Base-by-base conservation (phyloP, 2,329 filamentous ascomycete species). In the Ceratocystis colombiana region DNA sequence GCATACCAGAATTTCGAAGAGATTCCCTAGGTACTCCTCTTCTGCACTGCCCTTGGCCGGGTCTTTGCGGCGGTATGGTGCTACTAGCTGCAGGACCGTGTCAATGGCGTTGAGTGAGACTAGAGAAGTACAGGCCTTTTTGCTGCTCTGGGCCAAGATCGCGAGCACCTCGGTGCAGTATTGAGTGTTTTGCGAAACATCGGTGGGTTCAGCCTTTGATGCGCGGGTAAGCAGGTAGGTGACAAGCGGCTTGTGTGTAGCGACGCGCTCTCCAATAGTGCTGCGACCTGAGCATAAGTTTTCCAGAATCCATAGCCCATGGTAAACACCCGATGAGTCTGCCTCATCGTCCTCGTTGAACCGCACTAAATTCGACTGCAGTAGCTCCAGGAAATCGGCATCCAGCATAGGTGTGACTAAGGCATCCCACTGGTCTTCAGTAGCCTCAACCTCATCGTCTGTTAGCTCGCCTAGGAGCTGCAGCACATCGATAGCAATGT, bases 11-110 rank as follows among this genome's bases (percentile, higher is more conserved):
- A 87, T 84, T 72, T 96, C 92, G 74, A 99, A 99, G 0, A 96
- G 73, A 70, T 99, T 96, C 75, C 96, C 90, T 73, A 95, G 89
- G 73, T 89, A 96, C 76, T 99, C 94, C 73, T 96, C 92, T 74
- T 97, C 94, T 63, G 94, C 87, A 41, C 87, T 86, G 67, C 91
- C 90, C 72, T 89, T 93, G 62, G 86, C 83, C 0, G 94, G 94
- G 72, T 99, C 92, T 62, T 86, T 83, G 77, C 88, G 89, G 66
- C 94, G 86, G 76, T 97, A 99, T 1, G 86, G 79, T 1, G 92
- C 89, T 0, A 95, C 82, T 0, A 96, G 80, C 75, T 95, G 90
- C 15, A 99, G 84, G 70, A 96, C 79, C 2, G 82, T 75, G 71
- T 99, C 93, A 6, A 94, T 80, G 0, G 88, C 88, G 68, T 96